Base-by-base conservation (phyloP, 192 early-diverging fungal species). In the Coemansia erecta region DNA sequence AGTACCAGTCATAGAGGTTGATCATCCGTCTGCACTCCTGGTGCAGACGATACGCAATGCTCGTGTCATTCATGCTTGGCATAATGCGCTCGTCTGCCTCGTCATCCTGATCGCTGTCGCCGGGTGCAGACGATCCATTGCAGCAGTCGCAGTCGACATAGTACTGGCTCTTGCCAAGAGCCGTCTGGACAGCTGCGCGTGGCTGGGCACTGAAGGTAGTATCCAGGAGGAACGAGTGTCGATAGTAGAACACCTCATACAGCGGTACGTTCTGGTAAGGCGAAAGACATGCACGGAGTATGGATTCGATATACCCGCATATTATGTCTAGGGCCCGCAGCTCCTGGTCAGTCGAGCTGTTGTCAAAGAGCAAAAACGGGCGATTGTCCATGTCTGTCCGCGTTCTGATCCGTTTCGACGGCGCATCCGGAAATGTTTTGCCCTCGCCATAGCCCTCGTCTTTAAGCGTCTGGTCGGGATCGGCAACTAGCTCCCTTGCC, bases 1-100 rank as follows among this genome's bases (percentile, higher is more conserved):
- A 77, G 61, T 87, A 94, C 90, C 90, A 92, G 70, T 98, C 96
- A 64, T 88, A 91, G 42, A 97, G 68, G 64, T 98, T 97, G 71
- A 98, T 95, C 82, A 98, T 74, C 56, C 89, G 84, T 3, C 94
- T 93, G 68, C 91, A 97, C 58, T 97, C 94, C 7, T 90, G 78
- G 73, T 97, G 92, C 12, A 98, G 81, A 45, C 88, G 86, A 66
- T 99, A 99, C 8, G 90, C 71, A 39, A 98, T 91, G 74, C 87
- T 89, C 0, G 88, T 92, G 69, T 99, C 97, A 48, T 90, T 81
- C 66, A 89, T 83, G 26, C 83, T 85, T 1, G 86, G 80, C 52
- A 80, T 41, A 18, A 95, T 66, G 47, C 68, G 64, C 21, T 70
- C 55, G 15, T 71, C 76, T 17, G 68, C 68, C 18, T 61, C 74